phyloP scores from a whole-genome alignment of 202 grass and related monocot genomes.

The Schoenoplectus tabernaemontani region DNA sequence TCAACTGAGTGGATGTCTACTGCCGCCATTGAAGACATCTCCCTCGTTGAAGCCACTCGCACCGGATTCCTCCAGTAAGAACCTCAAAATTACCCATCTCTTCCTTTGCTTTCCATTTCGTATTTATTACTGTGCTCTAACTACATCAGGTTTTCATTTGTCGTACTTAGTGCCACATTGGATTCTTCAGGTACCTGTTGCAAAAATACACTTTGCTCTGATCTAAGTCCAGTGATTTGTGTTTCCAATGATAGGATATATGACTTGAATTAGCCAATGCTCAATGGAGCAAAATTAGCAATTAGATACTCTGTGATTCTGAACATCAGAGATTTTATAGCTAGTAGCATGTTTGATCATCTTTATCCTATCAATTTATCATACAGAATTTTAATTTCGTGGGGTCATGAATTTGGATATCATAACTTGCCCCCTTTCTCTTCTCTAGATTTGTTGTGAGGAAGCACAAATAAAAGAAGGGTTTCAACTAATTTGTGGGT shows the following conservation, averaged over 20 bases:
- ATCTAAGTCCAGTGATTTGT: background rate
- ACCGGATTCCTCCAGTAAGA: conserved; percentile 65
- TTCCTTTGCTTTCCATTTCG: background rate
- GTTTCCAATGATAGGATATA: background rate
- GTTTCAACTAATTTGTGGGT: background rate
- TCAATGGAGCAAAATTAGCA: background rate
- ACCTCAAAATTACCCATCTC: too few species aligned
- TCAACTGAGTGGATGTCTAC: conserved; percentile 65
- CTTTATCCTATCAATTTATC: too few species aligned
- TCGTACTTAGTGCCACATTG: too few species aligned
- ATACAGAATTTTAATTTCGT: background rate
- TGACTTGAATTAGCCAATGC: background rate
- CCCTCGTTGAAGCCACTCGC: conserved; percentile 76
- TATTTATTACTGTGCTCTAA: too few species aligned
- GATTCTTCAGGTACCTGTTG: background rate
- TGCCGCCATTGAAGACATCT: conserved; percentile 66
- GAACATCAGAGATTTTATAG: too few species aligned
- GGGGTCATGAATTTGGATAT: background rate
- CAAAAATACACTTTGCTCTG: background rate
- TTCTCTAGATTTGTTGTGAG: background rate
- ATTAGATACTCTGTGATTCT: background rate
- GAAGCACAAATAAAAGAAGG: background rate
- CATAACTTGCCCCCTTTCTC: background rate
- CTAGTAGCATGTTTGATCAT: too few species aligned
- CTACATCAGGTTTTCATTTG: too few species aligned